phyloP scores from a whole-genome alignment of 2,329 filamentous ascomycete genomes.

The Pseudogymnoascus sp. region DNA sequence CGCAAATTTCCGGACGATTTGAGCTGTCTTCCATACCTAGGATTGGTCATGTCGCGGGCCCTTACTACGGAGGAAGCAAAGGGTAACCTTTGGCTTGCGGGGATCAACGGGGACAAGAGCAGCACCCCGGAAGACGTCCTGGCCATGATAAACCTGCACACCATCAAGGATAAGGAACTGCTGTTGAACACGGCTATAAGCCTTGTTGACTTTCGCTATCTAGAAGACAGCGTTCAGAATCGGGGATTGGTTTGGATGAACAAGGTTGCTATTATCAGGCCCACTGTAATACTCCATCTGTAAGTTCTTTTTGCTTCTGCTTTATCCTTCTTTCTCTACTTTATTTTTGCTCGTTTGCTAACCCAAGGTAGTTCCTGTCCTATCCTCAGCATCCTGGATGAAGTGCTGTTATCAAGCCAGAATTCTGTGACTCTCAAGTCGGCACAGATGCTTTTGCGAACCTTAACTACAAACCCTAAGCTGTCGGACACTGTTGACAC shows the following conservation, averaged over 20 bases:
- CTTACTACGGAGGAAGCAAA: conserved; percentile 51
- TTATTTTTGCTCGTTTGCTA: conserved; percentile 14
- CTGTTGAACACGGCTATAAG: conserved; percentile 56
- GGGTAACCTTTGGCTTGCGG: conserved; percentile 54
- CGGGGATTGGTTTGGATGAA: conserved; percentile 53
- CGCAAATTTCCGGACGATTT: conserved; percentile 24
- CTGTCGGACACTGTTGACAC: conserved; percentile 43
- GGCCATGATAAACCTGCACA: conserved; percentile 36
- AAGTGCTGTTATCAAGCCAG: conserved; percentile 52
- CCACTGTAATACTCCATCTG: conserved; percentile 50
- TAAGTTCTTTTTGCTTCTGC: conserved; percentile 32
- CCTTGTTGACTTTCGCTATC: conserved; percentile 57
- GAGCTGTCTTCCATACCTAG: conserved; percentile 45
- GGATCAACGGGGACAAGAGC: conserved; percentile 40
- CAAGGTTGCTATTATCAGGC: conserved; percentile 45
- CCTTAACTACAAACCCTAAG: conserved; percentile 46
- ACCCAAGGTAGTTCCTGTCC: conserved; percentile 41
- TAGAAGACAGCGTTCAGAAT: conserved; percentile 55
- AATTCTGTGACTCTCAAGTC: conserved; percentile 51
- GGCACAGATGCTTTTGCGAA: conserved; percentile 52
- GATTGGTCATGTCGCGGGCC: conserved; percentile 50
- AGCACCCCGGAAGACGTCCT: conserved; percentile 34
- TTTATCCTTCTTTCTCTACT: not conserved
- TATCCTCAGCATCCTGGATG: conserved; percentile 51
- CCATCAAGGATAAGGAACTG: conserved; percentile 52